phyloP scores from a whole-genome alignment of 768 basidiomycete species.

The Suillus variegatus region DNA sequence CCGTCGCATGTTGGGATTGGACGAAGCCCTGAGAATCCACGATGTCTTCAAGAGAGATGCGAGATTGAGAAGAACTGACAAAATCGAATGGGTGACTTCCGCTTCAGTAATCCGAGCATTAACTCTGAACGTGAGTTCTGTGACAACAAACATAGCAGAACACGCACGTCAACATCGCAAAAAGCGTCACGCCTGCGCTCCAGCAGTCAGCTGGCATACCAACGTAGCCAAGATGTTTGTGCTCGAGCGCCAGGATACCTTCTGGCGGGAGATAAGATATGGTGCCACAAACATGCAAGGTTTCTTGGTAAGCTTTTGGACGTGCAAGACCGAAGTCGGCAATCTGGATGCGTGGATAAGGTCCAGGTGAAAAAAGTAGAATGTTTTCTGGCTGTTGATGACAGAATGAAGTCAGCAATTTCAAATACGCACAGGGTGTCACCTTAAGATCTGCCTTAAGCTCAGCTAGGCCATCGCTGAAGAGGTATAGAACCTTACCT shows the following conservation, averaged over 20 bases:
- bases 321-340: conserved; percentile 89
- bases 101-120: conserved; percentile 36
- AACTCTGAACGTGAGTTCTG: not conserved
- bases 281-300: conserved; percentile 86
- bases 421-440: conserved; percentile 10
- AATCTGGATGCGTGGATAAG: conserved; percentile 81
- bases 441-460: conserved; percentile 64
- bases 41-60: conserved; percentile 22
- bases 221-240: conserved; percentile 69
- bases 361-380: conserved; percentile 73
- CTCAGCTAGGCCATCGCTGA: conserved; percentile 7
- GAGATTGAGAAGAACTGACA: conserved; percentile 57
- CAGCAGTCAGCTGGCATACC: conserved; percentile 92
- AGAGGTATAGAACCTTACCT: conserved; percentile 44
- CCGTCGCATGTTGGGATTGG: conserved; percentile 33
- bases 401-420: not conserved
- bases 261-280: conserved; percentile 86
- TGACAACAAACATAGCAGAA: conserved; percentile 2
- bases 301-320: conserved; percentile 76
- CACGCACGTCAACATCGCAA: conserved; percentile 81
- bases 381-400: conserved; percentile 76
- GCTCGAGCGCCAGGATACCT: conserved; percentile 76
- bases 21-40: conserved; percentile 30
- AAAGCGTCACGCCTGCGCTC: conserved; percentile 82
- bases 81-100: conserved; percentile 81